Conservation (phyloP, 2,329 filamentous ascomycete genomes). For the Lasiodiplodia hormozganensis region DNA sequence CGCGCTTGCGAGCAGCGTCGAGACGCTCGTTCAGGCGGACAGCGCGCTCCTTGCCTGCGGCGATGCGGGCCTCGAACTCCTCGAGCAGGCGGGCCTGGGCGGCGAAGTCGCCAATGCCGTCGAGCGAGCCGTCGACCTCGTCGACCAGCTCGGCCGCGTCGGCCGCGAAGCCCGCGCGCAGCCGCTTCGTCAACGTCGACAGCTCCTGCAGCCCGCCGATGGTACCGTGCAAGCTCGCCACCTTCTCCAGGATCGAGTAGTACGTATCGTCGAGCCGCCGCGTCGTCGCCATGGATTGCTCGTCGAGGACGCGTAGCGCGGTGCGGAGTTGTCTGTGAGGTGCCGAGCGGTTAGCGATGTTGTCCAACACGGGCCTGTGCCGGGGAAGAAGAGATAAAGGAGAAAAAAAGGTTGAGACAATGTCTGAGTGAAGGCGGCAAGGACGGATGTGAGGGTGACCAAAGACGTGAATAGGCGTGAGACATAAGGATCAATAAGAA, state of each 20-base stretch:
- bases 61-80: constrained; percentile 67
- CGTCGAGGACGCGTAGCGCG: constrained; percentile 57
- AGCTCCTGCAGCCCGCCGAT: constrained; percentile 71
- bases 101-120: constrained; percentile 67
- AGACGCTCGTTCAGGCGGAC: constrained; percentile 67
- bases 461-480: neutral
- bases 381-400: neutral
- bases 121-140: constrained; percentile 68
- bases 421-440: neutral
- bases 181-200: constrained; percentile 65
- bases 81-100: constrained; percentile 70
- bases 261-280: constrained; percentile 76
- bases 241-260: constrained; percentile 74
- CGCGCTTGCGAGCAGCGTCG: constrained; percentile 66
- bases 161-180: constrained; percentile 65
- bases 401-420: neutral
- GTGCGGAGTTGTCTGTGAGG: constrained; percentile 46
- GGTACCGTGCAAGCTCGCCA: constrained; percentile 68
- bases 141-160: constrained; percentile 66
- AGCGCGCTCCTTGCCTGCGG: constrained; percentile 65
- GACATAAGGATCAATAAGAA: neutral
- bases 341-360: constrained; percentile 1
- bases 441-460: neutral
- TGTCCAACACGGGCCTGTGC: no score
- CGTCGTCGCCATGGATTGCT: constrained; percentile 68